phyloP scores from a whole-genome alignment of 495 filamentous ascomycete species.

The Aspergillus avenaceus region DNA sequence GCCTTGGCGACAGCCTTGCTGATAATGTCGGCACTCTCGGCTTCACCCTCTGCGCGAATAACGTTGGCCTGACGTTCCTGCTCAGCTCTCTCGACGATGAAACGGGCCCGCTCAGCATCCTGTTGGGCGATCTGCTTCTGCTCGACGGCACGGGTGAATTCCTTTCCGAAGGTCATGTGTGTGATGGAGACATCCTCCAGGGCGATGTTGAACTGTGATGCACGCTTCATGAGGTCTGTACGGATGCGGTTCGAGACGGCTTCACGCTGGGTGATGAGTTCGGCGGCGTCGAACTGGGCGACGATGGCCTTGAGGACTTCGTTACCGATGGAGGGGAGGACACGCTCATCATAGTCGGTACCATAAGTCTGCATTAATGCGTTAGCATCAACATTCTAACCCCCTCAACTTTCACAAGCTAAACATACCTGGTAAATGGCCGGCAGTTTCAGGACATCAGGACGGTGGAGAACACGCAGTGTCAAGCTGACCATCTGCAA shows the following conservation, averaged over 20 bases:
- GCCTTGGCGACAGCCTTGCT: conserved; percentile 84
- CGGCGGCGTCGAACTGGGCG: conserved; percentile 97
- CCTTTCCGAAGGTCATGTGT: conserved; percentile 99
- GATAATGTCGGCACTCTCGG: conserved; percentile 93
- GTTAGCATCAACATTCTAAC: too few relatives aligned
- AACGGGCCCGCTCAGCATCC: conserved; percentile 92
- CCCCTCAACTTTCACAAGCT: too few relatives aligned
- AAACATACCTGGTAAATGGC: conserved; percentile 97
- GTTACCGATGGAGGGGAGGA: conserved; percentile 99
- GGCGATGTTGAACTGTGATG: conserved; percentile 97
- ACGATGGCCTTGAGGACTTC: conserved; percentile 99
- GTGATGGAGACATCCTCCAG: conserved; percentile 99
- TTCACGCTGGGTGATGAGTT: conserved; percentile 99
- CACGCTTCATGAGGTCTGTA: conserved; percentile 88
- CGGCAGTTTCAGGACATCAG: conserved; percentile 85
- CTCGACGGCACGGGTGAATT: conserved; percentile 97
- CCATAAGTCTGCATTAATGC: conserved; percentile 59
- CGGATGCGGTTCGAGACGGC: conserved; percentile 94
- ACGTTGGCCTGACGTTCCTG: conserved; percentile 98
- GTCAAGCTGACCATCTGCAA: conserved; percentile 99
- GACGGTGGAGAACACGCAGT: conserved; percentile 88
- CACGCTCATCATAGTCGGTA: conserved; percentile 97
- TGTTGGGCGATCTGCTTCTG: conserved; percentile 99
- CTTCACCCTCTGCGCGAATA: conserved; percentile 95
- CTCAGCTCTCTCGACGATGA: conserved; percentile 98